Conservation (phyloP, 176 grass and related monocot species). For the Cocos nucifera region DNA sequence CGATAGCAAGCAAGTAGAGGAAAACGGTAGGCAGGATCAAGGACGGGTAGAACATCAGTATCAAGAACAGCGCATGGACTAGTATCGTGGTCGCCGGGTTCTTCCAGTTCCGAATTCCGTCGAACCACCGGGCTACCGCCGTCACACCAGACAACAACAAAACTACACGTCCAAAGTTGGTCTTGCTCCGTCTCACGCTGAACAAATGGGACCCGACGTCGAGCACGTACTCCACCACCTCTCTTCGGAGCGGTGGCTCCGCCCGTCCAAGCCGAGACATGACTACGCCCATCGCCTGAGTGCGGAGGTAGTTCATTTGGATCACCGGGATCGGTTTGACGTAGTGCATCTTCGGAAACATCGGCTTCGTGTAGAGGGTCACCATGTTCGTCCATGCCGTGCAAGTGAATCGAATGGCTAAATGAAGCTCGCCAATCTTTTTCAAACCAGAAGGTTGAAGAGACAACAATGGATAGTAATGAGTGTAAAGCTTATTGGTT, state of each 20-base stretch:
- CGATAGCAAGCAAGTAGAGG: constrained; percentile 22
- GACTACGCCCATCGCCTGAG: neutral
- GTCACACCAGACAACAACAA: neutral
- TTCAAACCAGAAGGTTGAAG: constrained; percentile 2
- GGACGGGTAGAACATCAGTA: neutral
- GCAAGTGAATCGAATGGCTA: constrained; percentile 30
- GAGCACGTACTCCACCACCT: constrained; percentile 10
- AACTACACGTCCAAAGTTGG: neutral
- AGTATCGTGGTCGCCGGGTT: constrained; percentile 2
- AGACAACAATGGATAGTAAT: constrained; percentile 9
- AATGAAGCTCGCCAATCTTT: constrained; percentile 26
- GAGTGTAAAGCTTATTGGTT: constrained; percentile 4
- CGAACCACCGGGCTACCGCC: constrained; percentile 4
- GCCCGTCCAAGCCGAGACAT: neutral
- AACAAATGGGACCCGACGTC: neutral
- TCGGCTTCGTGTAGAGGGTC: constrained; percentile 11
- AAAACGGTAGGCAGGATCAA: constrained; percentile 19
- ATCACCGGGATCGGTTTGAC: constrained; percentile 4
- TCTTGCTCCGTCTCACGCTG: constrained; percentile 10
- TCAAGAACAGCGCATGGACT: neutral
- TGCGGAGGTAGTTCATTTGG: neutral
- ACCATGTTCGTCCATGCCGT: constrained; percentile 12
- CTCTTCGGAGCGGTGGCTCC: constrained; percentile 6
- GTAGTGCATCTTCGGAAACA: constrained; percentile 23
- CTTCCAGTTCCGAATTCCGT: constrained; percentile 16